A percentile compares a stretch with the other conserved stretches of the same genome.
phyloP scores from a whole-genome alignment of 306 rosid genomes.

The Quercus robur region DNA sequence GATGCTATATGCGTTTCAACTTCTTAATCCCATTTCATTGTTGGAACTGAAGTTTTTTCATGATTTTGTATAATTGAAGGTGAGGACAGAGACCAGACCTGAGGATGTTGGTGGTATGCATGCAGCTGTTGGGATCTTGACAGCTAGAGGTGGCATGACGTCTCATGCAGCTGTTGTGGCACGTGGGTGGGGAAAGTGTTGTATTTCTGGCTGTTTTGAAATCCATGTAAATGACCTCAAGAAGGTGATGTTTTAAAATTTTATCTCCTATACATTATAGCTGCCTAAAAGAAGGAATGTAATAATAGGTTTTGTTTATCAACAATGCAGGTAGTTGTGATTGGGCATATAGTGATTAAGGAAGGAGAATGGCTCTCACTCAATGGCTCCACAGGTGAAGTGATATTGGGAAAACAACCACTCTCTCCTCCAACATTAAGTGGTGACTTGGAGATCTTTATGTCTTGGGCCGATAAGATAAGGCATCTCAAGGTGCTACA shows the following conservation, averaged over 20 bases:
- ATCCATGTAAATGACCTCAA: slow-evolving; percentile 63
- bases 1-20: too few relatives aligned
- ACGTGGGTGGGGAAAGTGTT: slow-evolving; percentile 99
- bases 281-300: slow-evolving; percentile 8
- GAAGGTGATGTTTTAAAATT: slow-evolving; percentile 40
- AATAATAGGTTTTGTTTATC: slow-evolving; percentile 13
- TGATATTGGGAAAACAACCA: slow-evolving; percentile 80
- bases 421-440: slow-evolving; percentile 93
- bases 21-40: background rate
- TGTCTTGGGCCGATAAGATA: slow-evolving; percentile 94
- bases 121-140: slow-evolving; percentile 94
- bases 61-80: slow-evolving; percentile 44
- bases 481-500: slow-evolving; percentile 72
- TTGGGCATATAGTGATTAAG: slow-evolving; percentile 45
- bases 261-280: background rate
- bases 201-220: slow-evolving; percentile 91
- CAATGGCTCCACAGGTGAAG: slow-evolving; percentile 96
- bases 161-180: slow-evolving; percentile 99
- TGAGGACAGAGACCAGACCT: slow-evolving; percentile 96
- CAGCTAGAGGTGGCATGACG: slow-evolving; percentile 99
- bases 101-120: slow-evolving; percentile 99
- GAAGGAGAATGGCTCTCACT: slow-evolving; percentile 98
- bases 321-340: slow-evolving; percentile 54
- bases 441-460: slow-evolving; percentile 72
- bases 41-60: slow-evolving; percentile 9